Evolutionary conservation across 352 stramenopile species (phyloP), one percentile per base, ranked within the genome.

Genomic region (Phytophthora cactorum): DNA sequence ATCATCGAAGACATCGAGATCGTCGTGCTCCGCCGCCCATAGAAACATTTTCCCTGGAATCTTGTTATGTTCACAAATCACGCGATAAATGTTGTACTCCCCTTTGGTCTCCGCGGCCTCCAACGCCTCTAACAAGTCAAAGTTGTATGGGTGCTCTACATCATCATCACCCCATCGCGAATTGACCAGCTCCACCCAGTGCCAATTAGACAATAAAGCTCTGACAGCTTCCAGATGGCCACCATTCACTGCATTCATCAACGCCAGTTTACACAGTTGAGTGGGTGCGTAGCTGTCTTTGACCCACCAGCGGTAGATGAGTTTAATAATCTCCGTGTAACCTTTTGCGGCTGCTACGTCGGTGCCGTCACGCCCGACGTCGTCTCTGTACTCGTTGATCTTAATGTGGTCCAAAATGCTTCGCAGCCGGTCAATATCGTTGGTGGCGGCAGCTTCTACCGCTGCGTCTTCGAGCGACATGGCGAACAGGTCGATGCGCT

Each of bases 381-480:
- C 28, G 28, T 25, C 41, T 32, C 17, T 52, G 15, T 61, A 12
- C 9, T 36, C 12, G n/a, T 63, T 10, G 34, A 47, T 4, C 5
- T 34, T 6, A 27, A 62, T 14, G 34, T 34, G 43, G 43, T 8
- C 17, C 31, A 62, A 44, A 11, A 62, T 17, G 27, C 27, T 52
- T 22, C 8, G 15, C n/a, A 53, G 17, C 39, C 29, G 27, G 28
- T 53, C 41, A 17, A 62, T 62, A 4, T 54, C 29, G 44, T 53
- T 44, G 29, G 14, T 43, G 28, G 43, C 29, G 29, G 41, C 55
- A n/a, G 55, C 55, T n/a, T 63, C 11, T 32, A 38, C 17, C 8
- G 55, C 55, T 28, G 55, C 31, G 6, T 32, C 55, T 45, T 63
- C 43, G 22, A 38, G 9, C 10, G 52, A 27, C 52, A 59, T 59